A percentile compares a stretch with the other conserved stretches of the same genome.
Conservation (phyloP, 345 rosid species). For the Gossypium sturtianum region DNA sequence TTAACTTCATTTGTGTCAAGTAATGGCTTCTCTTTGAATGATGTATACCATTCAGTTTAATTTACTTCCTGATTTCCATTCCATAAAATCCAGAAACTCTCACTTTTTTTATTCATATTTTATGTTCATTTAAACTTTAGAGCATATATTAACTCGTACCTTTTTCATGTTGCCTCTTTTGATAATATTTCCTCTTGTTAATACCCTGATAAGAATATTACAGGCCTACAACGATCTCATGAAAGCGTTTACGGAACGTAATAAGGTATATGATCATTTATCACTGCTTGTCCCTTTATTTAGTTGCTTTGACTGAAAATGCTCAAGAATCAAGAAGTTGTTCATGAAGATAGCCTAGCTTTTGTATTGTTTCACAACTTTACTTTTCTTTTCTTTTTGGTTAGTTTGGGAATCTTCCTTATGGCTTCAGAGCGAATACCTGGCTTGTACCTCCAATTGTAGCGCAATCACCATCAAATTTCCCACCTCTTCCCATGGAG, state of each 20-base stretch:
- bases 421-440: conserved; percentile 95
- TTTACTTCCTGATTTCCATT: no score
- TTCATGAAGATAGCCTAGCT: background rate
- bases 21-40: background rate
- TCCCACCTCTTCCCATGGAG: conserved; percentile 77
- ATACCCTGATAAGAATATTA: conserved; percentile 10
- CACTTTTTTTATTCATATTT: no score
- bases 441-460: conserved; percentile 89
- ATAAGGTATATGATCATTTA: conserved; percentile 54
- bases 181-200: background rate
- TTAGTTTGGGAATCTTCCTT: conserved; percentile 98
- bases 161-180: background rate
- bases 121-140: no score
- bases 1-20: background rate
- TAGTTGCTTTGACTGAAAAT: conserved; percentile 11
- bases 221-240: conserved; percentile 86
- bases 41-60: background rate
- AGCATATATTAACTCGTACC: no score
- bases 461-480: conserved; percentile 60
- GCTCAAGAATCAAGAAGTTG: conserved; percentile 1
- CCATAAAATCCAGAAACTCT: no score
- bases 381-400: conserved; percentile 7
- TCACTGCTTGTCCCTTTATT: background rate
- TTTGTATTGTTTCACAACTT: background rate
- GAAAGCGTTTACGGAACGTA: conserved; percentile 85